Evolutionary conservation across 176 grass and related monocot species (phyloP).

Genomic region (Bothriochloa decipiens): DNA sequence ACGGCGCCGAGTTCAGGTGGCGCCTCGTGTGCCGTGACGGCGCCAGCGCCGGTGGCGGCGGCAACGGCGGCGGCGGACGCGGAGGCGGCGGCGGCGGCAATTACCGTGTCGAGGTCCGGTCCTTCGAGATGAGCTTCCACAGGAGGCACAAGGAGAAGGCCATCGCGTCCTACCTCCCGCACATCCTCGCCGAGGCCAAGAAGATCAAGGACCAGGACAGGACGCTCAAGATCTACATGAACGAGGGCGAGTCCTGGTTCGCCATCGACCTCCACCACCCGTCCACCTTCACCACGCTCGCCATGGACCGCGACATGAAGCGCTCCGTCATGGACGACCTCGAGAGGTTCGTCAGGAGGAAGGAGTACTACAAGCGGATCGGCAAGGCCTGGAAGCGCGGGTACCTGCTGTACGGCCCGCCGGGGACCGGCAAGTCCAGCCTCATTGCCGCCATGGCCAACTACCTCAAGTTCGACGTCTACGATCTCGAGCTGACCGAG

Average conservation of each 20-base stretch:
- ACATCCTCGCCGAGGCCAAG: conserved; percentile 63
- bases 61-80: conserved; percentile 19
- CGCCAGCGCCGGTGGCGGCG: background rate
- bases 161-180: conserved; percentile 65
- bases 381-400: conserved; percentile 96
- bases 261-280: conserved; percentile 82
- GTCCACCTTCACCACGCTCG: conserved; percentile 74
- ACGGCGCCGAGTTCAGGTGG: conserved; percentile 84
- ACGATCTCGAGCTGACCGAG: conserved; percentile 90
- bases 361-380: conserved; percentile 84
- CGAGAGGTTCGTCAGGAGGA: conserved; percentile 67
- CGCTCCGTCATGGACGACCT: conserved; percentile 73
- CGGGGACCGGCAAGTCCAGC: conserved; percentile 93
- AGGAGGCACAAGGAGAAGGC: conserved; percentile 72
- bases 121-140: conserved; percentile 86
- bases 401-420: conserved; percentile 82
- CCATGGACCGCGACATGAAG: conserved; percentile 72
- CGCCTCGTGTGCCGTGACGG: conserved; percentile 59
- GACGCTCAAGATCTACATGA: conserved; percentile 87
- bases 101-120: conserved; percentile 49
- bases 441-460: conserved; percentile 92
- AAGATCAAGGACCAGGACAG: conserved; percentile 66
- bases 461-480: conserved; percentile 92
- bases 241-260: conserved; percentile 68
- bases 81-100: conserved; percentile 32